Evolutionary conservation across 1,139 yeast species (phyloP).

Genomic region (Yamadazyma taylorii): DNA sequence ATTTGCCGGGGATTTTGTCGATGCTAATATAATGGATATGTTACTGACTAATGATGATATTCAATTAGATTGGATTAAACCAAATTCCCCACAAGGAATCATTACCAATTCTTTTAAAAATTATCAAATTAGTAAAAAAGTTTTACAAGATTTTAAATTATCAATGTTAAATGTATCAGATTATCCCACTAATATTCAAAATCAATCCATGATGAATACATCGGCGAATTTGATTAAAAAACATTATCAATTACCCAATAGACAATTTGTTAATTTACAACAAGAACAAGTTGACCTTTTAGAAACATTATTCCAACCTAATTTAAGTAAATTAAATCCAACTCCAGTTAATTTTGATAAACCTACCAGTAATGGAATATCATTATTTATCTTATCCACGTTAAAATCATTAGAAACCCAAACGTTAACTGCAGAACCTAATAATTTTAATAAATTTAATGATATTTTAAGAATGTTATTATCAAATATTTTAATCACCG

Average conservation of each 20-base stretch:
- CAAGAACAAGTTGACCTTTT: constrained; percentile 45
- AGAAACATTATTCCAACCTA: constrained; percentile 59
- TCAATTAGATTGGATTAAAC: constrained; percentile 25
- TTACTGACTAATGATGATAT: constrained; percentile 28
- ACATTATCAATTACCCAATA: constrained; percentile 51
- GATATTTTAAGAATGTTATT: constrained; percentile 45
- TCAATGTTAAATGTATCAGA: constrained; percentile 38
- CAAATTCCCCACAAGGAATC: constrained; percentile 20
- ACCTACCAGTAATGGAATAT: constrained; percentile 42
- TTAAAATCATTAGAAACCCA: constrained; percentile 37
- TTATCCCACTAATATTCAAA: constrained; percentile 5
- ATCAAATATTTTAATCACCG: constrained; percentile 66
- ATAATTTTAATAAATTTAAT: constrained; percentile 32
- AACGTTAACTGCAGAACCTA: constrained; percentile 27
- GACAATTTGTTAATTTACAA: constrained; percentile 36
- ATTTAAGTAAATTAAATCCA: constrained; percentile 33
- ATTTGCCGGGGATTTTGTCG: constrained; percentile 70
- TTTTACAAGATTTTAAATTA: constrained; percentile 50
- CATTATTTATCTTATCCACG: constrained; percentile 39
- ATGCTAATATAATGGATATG: constrained; percentile 49
- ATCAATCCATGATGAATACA: background rate
- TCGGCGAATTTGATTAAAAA: constrained; percentile 20
- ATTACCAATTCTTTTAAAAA: constrained; percentile 47
- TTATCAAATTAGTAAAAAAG: constrained; percentile 42
- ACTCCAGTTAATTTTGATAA: constrained; percentile 34